Conservation (phyloP, 805 yeast genomes). For the Starmerella apicola region DNA sequence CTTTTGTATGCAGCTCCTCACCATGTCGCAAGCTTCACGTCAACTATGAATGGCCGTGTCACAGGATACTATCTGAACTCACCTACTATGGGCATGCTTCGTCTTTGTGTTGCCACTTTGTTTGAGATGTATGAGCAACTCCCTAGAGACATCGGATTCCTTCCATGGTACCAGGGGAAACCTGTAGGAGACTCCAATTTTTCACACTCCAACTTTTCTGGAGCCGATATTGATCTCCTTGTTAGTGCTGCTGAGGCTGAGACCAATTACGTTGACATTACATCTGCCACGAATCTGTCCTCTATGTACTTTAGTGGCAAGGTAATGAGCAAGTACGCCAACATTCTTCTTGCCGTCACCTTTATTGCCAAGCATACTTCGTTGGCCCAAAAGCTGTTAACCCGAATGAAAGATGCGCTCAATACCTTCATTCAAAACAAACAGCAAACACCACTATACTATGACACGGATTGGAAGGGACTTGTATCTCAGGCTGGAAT, state of each 20-base stretch:
- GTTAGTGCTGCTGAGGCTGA: constrained; percentile 40
- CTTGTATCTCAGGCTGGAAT: constrained; percentile 25
- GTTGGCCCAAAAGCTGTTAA: constrained; percentile 41
- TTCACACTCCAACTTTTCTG: constrained; percentile 31
- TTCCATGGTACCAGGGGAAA: constrained; percentile 41
- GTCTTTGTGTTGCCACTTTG: constrained; percentile 28
- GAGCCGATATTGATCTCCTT: constrained; percentile 33
- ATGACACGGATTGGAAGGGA: constrained; percentile 55
- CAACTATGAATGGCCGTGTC: constrained; percentile 26
- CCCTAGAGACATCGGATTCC: constrained; percentile 36
- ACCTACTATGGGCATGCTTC: constrained; percentile 35
- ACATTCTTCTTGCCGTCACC: constrained; percentile 61
- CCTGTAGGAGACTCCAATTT: constrained; percentile 27
- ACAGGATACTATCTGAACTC: constrained; percentile 33
- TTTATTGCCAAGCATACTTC: constrained; percentile 46
- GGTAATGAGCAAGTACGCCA: constrained; percentile 76
- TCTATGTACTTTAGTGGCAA: constrained; percentile 92
- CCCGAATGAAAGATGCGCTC: constrained; percentile 53
- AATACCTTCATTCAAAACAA: constrained; percentile 54
- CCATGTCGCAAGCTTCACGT: constrained; percentile 38
- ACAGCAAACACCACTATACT: constrained; percentile 61
- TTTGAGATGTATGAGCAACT: constrained; percentile 30
- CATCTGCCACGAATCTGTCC: constrained; percentile 46
- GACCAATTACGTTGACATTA: constrained; percentile 37
- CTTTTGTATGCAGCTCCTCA: constrained; percentile 60